Evolutionary conservation across 768 basidiomycete genomes (phyloP).

Genomic region (Naganishia vishniacii): DNA sequence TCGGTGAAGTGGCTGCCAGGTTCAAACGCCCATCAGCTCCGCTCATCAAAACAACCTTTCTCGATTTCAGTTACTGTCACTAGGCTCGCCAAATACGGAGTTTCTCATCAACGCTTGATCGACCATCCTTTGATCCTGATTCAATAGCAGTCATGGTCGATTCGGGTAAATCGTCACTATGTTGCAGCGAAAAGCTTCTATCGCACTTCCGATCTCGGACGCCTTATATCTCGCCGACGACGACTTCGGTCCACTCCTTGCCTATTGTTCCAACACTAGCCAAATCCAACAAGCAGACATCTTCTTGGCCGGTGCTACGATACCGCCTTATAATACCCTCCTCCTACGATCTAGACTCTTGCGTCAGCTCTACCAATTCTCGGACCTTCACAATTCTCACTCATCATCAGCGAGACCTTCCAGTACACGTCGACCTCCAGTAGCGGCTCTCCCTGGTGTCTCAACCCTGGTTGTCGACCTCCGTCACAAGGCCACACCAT

Average conservation of each 20-base stretch:
- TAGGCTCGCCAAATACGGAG: slow-evolving; percentile 1
- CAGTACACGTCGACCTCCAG: background rate
- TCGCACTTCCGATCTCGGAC: background rate
- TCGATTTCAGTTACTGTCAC: background rate
- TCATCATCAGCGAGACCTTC: slow-evolving; percentile 6
- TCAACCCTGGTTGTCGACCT: background rate
- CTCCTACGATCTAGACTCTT: background rate
- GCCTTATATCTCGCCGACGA: background rate
- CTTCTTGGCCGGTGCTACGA: background rate
- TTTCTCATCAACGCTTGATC: background rate
- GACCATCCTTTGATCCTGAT: background rate
- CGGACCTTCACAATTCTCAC: slow-evolving; percentile 1
- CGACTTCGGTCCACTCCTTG: background rate
- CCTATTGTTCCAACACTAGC: slow-evolving; percentile 7
- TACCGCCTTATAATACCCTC: slow-evolving; percentile 3
- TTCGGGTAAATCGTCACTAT: slow-evolving; percentile 1
- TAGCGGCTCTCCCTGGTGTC: background rate
- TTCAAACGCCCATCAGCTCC: no score
- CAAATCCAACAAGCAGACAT: background rate
- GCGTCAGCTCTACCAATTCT: background rate
- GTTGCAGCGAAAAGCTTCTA: slow-evolving; percentile 9
- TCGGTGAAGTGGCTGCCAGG: no score
- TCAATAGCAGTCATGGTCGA: slow-evolving; percentile 1
- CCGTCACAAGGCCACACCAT: background rate
- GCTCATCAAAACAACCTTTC: background rate